Percentiles rank a stretch among this genome's conserved stretches.
Conservation (phyloP, 2,329 filamentous ascomycete species). For the Escovopsis weberi region DNA sequence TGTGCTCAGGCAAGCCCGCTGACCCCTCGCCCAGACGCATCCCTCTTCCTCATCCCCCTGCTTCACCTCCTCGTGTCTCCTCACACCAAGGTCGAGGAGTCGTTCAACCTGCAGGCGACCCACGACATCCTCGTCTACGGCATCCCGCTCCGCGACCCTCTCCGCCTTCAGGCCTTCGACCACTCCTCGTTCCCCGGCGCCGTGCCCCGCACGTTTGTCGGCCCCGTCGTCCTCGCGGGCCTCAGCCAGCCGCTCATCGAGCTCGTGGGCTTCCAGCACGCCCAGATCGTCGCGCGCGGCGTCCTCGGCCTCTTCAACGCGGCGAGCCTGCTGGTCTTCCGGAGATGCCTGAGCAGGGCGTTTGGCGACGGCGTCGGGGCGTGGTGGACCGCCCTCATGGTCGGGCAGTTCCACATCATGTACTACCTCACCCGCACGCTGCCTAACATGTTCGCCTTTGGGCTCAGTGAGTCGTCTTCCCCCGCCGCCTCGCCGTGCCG, state of each 20-base stretch:
- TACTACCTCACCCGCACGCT: constrained; percentile 87
- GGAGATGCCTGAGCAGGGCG: constrained; percentile 43
- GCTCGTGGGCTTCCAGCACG: constrained; percentile 39
- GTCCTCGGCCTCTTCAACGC: constrained; percentile 68
- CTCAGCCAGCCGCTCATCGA: constrained; percentile 52
- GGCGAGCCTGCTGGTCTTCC: constrained; percentile 50
- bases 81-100: constrained; percentile 96
- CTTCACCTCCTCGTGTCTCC: constrained; percentile 62
- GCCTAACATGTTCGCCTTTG: constrained; percentile 94
- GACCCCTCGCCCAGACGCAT: constrained; percentile 13
- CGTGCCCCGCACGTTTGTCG: constrained; percentile 82
- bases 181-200: constrained; percentile 83
- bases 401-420: constrained; percentile 79
- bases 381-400: constrained; percentile 70
- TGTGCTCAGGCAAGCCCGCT: constrained; percentile 1
- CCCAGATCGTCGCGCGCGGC: constrained; percentile 53
- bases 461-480: constrained; percentile 47
- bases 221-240: constrained; percentile 61
- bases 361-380: constrained; percentile 55
- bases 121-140: constrained; percentile 83
- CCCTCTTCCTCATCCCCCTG: constrained; percentile 41
- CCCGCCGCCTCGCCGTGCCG: too few relatives aligned
- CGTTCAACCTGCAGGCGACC: constrained; percentile 88
- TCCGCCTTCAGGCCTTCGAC: constrained; percentile 57
- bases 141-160: constrained; percentile 44